These are phyloP conservation scores for Nigrograna mackinnonii DNA, from an alignment of 2,329 filamentous ascomycete genomes.

Conservation along the genomic window DNA sequence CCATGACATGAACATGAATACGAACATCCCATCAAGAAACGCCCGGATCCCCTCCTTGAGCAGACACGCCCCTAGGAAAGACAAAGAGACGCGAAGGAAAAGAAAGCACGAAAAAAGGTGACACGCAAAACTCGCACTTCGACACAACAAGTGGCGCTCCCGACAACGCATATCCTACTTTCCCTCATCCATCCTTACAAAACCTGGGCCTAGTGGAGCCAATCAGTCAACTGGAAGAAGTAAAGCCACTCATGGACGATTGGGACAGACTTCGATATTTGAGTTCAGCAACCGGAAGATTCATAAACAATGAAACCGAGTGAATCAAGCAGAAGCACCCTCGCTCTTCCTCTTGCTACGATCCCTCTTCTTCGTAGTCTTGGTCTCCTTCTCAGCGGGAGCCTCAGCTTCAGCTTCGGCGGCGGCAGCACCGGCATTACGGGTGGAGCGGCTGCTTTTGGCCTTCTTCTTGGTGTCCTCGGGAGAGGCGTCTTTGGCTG, in stretches of 20 bases:
- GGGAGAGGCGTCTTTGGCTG: constrained; percentile 26
- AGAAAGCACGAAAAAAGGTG: no score
- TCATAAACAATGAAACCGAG: background rate
- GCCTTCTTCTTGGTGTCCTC: constrained; percentile 40
- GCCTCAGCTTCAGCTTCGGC: constrained; percentile 19
- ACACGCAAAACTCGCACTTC: no score
- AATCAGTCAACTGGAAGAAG: background rate
- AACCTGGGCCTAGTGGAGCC: background rate
- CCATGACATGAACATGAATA: background rate
- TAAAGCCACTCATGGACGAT: background rate
- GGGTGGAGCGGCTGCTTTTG: constrained; percentile 34
- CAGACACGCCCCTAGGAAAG: background rate
- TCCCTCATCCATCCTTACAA: background rate
- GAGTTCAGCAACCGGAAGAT: background rate
- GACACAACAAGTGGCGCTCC: no score
- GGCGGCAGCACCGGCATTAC: constrained; percentile 36
- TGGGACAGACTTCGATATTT: background rate
- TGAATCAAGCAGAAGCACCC: constrained; percentile 19
- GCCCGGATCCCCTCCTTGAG: background rate
- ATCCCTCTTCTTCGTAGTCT: constrained; percentile 31
- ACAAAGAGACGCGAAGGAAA: background rate
- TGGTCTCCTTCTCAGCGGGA: constrained; percentile 23
- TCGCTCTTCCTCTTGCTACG: constrained; percentile 39
- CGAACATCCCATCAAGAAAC: background rate
- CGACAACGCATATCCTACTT: background rate